Conservation (phyloP, 1,139 yeast species). For the Sugiyamaella sp. region DNA sequence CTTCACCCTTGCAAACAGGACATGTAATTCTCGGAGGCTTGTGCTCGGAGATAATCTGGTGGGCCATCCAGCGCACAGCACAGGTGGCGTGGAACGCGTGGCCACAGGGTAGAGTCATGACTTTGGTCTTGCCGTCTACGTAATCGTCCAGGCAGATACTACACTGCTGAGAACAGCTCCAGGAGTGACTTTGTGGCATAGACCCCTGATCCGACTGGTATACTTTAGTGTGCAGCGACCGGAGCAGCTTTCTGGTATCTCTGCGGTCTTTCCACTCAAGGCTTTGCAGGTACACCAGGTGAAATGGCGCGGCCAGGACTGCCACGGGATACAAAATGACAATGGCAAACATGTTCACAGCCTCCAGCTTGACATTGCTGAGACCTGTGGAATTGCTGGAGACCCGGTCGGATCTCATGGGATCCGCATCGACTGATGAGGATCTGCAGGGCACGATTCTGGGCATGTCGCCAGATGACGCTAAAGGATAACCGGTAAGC, state of each 20-base stretch:
- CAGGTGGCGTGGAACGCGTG: conserved; percentile 50
- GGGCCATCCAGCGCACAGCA: conserved; percentile 46
- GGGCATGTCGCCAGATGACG: neutral
- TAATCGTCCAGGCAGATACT: conserved; percentile 49
- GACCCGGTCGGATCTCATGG: neutral
- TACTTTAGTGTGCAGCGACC: neutral
- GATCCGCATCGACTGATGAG: neutral
- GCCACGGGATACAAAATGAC: conserved; percentile 6
- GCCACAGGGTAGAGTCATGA: conserved; percentile 48
- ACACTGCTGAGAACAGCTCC: conserved; percentile 34
- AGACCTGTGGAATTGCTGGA: neutral
- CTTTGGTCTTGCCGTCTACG: conserved; percentile 38
- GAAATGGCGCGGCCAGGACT: conserved; percentile 6
- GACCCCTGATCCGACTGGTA: neutral
- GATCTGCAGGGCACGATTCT: neutral
- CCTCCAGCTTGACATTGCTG: neutral
- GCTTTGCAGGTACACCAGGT: conserved; percentile 2
- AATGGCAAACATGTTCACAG: neutral
- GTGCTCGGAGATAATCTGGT: conserved; percentile 34
- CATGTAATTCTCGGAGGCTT: conserved; percentile 30
- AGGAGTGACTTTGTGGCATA: neutral
- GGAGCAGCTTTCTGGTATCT: neutral
- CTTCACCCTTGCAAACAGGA: conserved; percentile 42
- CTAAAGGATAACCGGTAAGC: neutral
- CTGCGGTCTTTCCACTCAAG: conserved; percentile 3